phyloP scores from a whole-genome alignment of 1,284 basidiomycete genomes.

The Apiotrichum gracile region DNA sequence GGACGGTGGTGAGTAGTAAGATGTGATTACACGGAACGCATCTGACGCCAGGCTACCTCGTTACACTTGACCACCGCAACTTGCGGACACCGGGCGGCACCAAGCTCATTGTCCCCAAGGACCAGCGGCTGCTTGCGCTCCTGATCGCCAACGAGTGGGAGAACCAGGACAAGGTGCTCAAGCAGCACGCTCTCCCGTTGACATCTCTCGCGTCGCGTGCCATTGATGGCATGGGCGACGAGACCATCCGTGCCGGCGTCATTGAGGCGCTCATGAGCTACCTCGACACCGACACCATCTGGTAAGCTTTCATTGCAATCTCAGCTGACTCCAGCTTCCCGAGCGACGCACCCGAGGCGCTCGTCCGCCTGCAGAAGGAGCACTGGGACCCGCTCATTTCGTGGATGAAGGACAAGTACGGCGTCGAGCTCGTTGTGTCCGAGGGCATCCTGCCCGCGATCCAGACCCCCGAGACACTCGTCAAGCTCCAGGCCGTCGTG shows the following conservation, averaged over 20 bases:
- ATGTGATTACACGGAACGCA: background rate
- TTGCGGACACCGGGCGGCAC: slow-evolving; percentile 83
- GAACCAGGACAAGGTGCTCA: slow-evolving; percentile 76
- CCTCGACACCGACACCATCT: slow-evolving; percentile 91
- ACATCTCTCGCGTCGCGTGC: slow-evolving; percentile 85
- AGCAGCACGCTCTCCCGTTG: slow-evolving; percentile 85
- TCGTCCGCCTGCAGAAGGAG: slow-evolving; percentile 73
- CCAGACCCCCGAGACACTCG: slow-evolving; percentile 64
- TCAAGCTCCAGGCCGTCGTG: slow-evolving; percentile 58
- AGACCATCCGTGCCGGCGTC: slow-evolving; percentile 59
- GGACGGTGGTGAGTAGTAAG: slow-evolving; percentile 47
- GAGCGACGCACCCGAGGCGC: slow-evolving; percentile 64
- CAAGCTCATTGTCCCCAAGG: slow-evolving; percentile 62
- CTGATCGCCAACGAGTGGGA: slow-evolving; percentile 95
- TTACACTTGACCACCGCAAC: slow-evolving; percentile 77
- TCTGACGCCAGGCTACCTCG: slow-evolving; percentile 51
- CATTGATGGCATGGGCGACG: slow-evolving; percentile 68
- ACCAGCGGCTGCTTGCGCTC: slow-evolving; percentile 67
- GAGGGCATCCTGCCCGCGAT: slow-evolving; percentile 61
- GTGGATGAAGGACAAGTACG: slow-evolving; percentile 67
- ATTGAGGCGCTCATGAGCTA: slow-evolving; percentile 72
- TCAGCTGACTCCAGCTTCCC: slow-evolving; percentile 63
- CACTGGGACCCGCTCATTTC: slow-evolving; percentile 85
- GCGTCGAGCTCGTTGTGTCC: slow-evolving; percentile 61
- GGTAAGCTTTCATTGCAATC: slow-evolving; percentile 50